These are phyloP conservation scores for Populus euphratica DNA, from an alignment of 345 rosid species.

Conservation along the genomic window DNA sequence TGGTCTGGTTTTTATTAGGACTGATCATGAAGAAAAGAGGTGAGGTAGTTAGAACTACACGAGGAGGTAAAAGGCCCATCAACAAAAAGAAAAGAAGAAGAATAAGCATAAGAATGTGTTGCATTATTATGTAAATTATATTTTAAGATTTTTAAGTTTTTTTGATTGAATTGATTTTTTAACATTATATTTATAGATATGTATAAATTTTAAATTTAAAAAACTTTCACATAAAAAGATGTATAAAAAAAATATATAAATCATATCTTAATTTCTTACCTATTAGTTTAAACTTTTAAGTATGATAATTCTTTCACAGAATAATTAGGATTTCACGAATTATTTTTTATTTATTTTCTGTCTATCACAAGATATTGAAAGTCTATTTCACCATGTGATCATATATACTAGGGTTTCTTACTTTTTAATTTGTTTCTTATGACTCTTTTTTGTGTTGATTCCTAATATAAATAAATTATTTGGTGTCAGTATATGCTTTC, in stretches of 20 bases:
- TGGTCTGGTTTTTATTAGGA: slow-evolving; percentile 14
- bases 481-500: neutral
- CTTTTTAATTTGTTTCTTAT: neutral
- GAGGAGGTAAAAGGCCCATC: neutral
- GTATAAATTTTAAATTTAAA: fast-evolving
- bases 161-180: too few relatives aligned
- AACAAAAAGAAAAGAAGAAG: neutral
- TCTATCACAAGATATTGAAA: neutral
- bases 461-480: neutral
- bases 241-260: too few relatives aligned
- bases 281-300: fast-evolving
- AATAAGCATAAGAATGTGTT: neutral
- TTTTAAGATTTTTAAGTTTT: too few relatives aligned
- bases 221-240: too few relatives aligned
- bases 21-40: slow-evolving; percentile 1
- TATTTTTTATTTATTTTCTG: neutral
- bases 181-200: fast-evolving
- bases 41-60: slow-evolving; percentile 2
- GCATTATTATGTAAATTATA: too few relatives aligned
- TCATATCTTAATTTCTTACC: too few relatives aligned
- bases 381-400: neutral
- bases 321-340: neutral
- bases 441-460: neutral
- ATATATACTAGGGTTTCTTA: neutral
- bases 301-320: neutral